Conservation (phyloP, 1,284 basidiomycete genomes). For the Boletus semigastroideus region DNA sequence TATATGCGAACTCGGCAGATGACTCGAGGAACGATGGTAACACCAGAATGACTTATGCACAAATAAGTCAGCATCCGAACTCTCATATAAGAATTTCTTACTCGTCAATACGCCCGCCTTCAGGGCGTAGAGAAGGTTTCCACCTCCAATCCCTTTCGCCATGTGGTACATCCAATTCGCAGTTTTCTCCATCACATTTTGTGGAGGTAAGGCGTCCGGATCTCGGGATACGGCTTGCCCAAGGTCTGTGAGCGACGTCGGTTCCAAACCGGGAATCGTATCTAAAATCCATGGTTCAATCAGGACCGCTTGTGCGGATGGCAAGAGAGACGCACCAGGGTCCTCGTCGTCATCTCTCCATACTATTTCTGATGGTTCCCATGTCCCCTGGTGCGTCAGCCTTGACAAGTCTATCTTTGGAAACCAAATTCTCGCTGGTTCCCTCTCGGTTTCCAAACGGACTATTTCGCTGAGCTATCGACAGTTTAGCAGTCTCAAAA, state of each 20-base stretch:
- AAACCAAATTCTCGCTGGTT: conserved; percentile 61
- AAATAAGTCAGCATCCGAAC: background rate
- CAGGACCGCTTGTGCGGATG: background rate
- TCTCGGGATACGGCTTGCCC: conserved; percentile 60
- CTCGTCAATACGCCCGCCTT: conserved; percentile 76
- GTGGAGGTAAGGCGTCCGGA: conserved; percentile 73
- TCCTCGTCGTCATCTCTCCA: conserved; percentile 56
- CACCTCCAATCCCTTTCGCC: conserved; percentile 44
- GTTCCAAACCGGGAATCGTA: conserved; percentile 57
- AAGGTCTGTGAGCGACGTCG: conserved; percentile 44
- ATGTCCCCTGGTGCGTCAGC: conserved; percentile 43
- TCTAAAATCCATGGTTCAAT: conserved; percentile 37
- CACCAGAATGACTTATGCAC: conserved; percentile 50
- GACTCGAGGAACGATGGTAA: conserved; percentile 59
- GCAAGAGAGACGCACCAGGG: conserved; percentile 37
- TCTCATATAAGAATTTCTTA: conserved; percentile 17
- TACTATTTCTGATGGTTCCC: conserved; percentile 46
- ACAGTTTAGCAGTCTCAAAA: conserved; percentile 9
- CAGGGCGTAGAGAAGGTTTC: conserved; percentile 71
- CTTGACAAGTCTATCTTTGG: conserved; percentile 50
- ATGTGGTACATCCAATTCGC: conserved; percentile 48
- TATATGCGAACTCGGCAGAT: conserved; percentile 58
- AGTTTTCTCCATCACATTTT: conserved; percentile 52
- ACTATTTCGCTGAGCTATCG: conserved; percentile 54
- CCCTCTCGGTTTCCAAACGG: conserved; percentile 54